Evolutionary conservation across 331 rosid species (phyloP).

Genomic region (Erythrophleum ivorense): DNA sequence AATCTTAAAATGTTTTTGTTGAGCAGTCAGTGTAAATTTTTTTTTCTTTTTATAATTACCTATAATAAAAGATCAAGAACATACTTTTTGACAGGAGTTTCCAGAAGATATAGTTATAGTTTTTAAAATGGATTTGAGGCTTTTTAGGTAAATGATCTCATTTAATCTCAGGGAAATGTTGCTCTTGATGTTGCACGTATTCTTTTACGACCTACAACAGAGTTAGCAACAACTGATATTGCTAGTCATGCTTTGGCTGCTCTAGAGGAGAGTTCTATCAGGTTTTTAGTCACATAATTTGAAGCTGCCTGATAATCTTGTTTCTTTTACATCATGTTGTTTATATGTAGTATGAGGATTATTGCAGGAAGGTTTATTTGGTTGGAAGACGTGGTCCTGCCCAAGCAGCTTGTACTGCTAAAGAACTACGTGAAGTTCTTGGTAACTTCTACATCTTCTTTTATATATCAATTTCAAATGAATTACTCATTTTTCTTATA

Average conservation of each 20-base stretch:
- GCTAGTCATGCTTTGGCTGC: constrained; percentile 84
- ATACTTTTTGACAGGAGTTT: neutral
- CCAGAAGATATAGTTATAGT: neutral
- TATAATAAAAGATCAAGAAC: neutral
- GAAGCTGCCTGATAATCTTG: constrained; percentile 13
- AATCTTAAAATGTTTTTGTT: neutral
- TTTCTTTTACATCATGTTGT: constrained; percentile 16
- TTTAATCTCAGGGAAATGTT: constrained; percentile 87
- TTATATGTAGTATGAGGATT: constrained; percentile 30
- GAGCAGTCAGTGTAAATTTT: neutral
- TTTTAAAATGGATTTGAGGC: constrained; percentile 21
- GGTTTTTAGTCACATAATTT: constrained; percentile 52
- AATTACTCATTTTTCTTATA: constrained; percentile 8
- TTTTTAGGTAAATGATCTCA: constrained; percentile 18
- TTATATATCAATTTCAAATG: constrained; percentile 8
- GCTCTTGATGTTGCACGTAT: constrained; percentile 93
- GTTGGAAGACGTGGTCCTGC: constrained; percentile 99
- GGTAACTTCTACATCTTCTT: constrained; percentile 57
- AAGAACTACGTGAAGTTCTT: constrained; percentile 88
- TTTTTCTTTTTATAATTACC: neutral
- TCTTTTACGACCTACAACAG: constrained; percentile 71
- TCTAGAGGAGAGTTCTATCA: constrained; percentile 77
- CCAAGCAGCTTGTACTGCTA: constrained; percentile 95
- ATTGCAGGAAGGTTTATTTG: constrained; percentile 78
- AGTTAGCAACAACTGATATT: constrained; percentile 84